Percentiles rank a stretch among this genome's conserved stretches.
Conservation (phyloP, 2,329 filamentous ascomycete genomes). For the Biscogniauxia marginata region DNA sequence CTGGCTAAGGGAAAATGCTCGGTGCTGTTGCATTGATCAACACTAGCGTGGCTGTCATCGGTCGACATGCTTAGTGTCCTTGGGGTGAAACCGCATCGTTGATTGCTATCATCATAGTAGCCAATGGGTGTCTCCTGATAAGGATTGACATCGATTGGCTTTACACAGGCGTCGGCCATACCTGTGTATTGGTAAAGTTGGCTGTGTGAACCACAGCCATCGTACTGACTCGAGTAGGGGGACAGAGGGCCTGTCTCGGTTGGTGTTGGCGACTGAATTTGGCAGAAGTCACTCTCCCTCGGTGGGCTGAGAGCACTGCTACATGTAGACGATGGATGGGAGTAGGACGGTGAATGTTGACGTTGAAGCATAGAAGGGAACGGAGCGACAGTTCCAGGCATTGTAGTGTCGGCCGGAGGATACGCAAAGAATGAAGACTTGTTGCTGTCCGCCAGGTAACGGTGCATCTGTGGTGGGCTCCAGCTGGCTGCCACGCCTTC, state of each 20-base stretch:
- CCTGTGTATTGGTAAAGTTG: conserved; percentile 32
- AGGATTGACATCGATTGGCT: conserved; percentile 34
- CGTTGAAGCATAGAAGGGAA: conserved; percentile 26
- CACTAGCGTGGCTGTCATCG: conserved; percentile 25
- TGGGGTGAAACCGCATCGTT: conserved; percentile 23
- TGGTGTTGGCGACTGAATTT: conserved; percentile 38
- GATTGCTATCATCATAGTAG: conserved; percentile 29
- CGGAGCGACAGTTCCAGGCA: conserved; percentile 16
- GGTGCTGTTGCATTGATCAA: conserved; percentile 17
- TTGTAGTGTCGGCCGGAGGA: conserved; percentile 13
- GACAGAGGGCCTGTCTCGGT: conserved; percentile 34
- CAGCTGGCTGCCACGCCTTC: conserved; percentile 15
- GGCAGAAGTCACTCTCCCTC: conserved; percentile 39
- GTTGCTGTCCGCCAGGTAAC: conserved; percentile 29
- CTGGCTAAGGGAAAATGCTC: conserved; percentile 16
- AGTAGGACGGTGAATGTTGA: conserved; percentile 38
- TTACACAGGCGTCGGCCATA: conserved; percentile 34
- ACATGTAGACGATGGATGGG: conserved; percentile 37
- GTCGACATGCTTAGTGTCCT: conserved; percentile 35
- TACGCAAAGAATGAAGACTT: conserved; percentile 28
- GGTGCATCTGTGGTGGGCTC: conserved; percentile 26
- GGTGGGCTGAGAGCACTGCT: conserved; percentile 39
- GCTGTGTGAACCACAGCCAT: conserved; percentile 24
- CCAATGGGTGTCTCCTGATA: conserved; percentile 29
- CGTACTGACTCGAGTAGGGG: conserved; percentile 28